phyloP scores from a whole-genome alignment of 495 filamentous ascomycete species.

The Neurospora sp. region DNA sequence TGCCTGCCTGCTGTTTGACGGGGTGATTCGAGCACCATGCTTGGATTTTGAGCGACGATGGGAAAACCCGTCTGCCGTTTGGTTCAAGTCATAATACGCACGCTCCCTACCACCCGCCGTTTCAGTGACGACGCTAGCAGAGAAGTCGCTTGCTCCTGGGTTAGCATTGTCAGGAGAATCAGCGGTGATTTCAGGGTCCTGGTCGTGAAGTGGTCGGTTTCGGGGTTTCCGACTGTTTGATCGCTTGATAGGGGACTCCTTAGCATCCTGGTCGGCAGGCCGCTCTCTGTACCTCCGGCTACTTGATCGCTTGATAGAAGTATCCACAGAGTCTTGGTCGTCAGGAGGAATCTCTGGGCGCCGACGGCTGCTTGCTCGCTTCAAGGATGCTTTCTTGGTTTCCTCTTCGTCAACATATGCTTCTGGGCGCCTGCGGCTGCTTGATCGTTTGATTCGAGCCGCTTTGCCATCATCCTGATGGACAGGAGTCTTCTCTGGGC shows the following conservation, averaged over 20 bases:
- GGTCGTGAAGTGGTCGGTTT: neutral
- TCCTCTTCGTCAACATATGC: neutral
- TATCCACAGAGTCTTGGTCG: neutral
- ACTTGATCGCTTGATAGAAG: neutral
- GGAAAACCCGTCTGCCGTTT: neutral
- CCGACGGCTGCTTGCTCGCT: neutral
- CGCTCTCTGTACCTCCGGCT: neutral
- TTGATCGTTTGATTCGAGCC: constrained; percentile 1
- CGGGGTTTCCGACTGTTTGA: neutral
- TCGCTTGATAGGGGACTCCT: neutral
- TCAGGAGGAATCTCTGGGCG: neutral
- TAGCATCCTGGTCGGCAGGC: neutral
- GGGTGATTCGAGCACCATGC: constrained; percentile 6
- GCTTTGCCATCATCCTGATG: constrained; percentile 8
- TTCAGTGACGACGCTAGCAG: constrained; percentile 26
- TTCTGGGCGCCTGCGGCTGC: constrained; percentile 1
- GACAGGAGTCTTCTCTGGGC: constrained; percentile 12
- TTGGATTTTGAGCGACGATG: constrained; percentile 8
- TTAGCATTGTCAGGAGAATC: constrained; percentile 3
- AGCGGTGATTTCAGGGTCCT: neutral
- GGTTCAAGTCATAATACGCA: constrained; percentile 24
- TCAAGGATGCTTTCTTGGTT: neutral
- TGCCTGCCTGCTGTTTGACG: constrained; percentile 12
- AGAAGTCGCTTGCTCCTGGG: constrained; percentile 14
- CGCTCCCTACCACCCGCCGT: constrained; percentile 27